Evolutionary conservation across 2,329 filamentous ascomycete species (phyloP).

Genomic region (Alternaria panax): DNA sequence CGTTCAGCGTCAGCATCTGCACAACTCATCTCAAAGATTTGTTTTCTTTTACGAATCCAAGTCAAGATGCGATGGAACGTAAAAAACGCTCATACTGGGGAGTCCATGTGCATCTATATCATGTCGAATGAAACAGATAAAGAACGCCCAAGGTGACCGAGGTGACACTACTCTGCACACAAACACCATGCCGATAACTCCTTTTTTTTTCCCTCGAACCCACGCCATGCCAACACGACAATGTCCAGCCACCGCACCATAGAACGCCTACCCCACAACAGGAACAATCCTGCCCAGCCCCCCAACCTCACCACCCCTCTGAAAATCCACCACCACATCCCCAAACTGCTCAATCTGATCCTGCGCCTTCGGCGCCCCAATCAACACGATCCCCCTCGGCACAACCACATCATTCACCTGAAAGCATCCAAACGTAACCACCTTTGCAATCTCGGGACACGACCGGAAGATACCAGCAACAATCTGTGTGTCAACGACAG

Average conservation of each 20-base stretch:
- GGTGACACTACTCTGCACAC: not conserved
- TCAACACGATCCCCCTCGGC: slow-evolving; percentile 64
- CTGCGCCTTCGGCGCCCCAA: slow-evolving; percentile 66
- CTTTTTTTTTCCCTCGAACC: too few species aligned
- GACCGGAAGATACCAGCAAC: slow-evolving; percentile 69
- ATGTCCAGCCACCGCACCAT: not conserved
- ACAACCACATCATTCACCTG: slow-evolving; percentile 64
- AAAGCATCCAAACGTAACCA: slow-evolving; percentile 70
- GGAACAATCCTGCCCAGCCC: slow-evolving; percentile 31
- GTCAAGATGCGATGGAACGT: not conserved
- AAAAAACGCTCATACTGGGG: not conserved
- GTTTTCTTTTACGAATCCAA: too few species aligned
- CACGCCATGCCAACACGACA: not conserved
- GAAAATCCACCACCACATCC: slow-evolving; percentile 43
- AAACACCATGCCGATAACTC: not conserved
- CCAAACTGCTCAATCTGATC: slow-evolving; percentile 63
- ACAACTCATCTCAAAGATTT: not conserved
- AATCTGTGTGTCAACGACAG: slow-evolving; percentile 70
- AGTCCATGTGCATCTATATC: not conserved
- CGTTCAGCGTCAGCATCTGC: not conserved
- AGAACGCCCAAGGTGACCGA: not conserved
- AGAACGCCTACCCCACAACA: slow-evolving; percentile 25
- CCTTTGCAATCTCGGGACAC: slow-evolving; percentile 65
- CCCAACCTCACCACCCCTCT: slow-evolving; percentile 28
- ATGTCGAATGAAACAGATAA: not conserved